Evolutionary conservation across 441 rosid species (phyloP).

Genomic region (Pelargonium exstipulatum): DNA sequence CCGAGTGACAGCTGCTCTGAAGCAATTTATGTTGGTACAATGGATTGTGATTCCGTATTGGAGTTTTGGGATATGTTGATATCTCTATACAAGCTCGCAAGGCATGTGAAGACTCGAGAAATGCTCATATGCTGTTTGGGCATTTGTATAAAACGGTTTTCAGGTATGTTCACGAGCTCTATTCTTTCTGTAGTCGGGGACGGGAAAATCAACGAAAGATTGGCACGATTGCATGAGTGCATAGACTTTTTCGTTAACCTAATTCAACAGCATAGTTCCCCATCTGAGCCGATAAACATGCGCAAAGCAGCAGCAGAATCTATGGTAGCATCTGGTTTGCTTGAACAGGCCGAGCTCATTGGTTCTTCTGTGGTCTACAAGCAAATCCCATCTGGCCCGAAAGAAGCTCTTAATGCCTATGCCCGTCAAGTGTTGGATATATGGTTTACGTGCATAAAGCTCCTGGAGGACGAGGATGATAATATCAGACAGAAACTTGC

Average conservation of each 20-base stretch:
- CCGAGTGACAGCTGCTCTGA: conserved; percentile 24
- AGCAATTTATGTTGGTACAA: conserved; percentile 44
- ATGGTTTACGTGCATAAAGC: conserved; percentile 77
- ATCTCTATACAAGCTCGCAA: conserved; percentile 48
- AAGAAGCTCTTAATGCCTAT: conserved; percentile 37
- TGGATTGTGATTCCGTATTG: conserved; percentile 52
- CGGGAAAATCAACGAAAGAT: conserved; percentile 25
- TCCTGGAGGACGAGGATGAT: conserved; percentile 96
- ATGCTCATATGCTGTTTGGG: conserved; percentile 80
- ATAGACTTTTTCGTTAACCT: conserved; percentile 47
- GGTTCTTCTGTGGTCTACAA: conserved; percentile 43
- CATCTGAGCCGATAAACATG: conserved; percentile 76
- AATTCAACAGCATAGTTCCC: conserved; percentile 60
- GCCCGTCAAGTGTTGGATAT: conserved; percentile 54
- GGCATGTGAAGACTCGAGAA: conserved; percentile 60
- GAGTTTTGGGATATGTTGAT: conserved; percentile 64
- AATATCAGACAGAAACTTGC: conserved; percentile 68
- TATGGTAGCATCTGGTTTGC: conserved; percentile 71
- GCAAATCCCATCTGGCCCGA: conserved; percentile 31
- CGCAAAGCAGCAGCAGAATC: conserved; percentile 86
- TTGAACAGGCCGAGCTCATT: conserved; percentile 68
- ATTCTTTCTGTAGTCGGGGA: conserved; percentile 24
- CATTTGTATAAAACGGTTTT: conserved; percentile 56
- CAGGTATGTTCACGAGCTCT: conserved; percentile 32
- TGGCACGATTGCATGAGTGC: conserved; percentile 38